phyloP scores from a whole-genome alignment of 257 asterid species.

The Lithospermum erythrorhizon region DNA sequence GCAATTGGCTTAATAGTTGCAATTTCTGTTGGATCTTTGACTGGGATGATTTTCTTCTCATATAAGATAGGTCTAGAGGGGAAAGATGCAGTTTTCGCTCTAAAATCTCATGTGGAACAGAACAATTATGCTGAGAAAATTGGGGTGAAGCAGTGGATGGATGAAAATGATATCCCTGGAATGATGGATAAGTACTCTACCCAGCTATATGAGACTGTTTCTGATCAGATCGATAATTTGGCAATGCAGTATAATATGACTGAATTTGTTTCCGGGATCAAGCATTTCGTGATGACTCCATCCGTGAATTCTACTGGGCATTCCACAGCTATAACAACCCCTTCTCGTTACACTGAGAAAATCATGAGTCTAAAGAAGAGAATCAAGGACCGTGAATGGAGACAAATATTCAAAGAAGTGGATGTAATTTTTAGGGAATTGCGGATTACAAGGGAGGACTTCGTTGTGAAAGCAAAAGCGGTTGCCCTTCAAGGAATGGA shows the following conservation, averaged over 20 bases:
- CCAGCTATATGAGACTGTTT: constrained; percentile 65
- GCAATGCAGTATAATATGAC: constrained; percentile 91
- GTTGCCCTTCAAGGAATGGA: constrained; percentile 75
- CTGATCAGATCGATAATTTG: constrained; percentile 59
- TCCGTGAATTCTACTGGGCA: constrained; percentile 35
- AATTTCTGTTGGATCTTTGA: constrained; percentile 58
- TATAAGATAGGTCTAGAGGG: constrained; percentile 88
- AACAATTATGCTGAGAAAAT: constrained; percentile 83
- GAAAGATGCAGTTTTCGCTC: constrained; percentile 68
- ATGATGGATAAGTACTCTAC: constrained; percentile 73
- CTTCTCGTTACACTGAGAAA: constrained; percentile 67
- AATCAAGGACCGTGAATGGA: constrained; percentile 67
- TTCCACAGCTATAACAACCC: constrained; percentile 42
- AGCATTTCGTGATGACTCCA: constrained; percentile 48
- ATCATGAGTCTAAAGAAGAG: constrained; percentile 49
- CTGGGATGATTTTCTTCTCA: constrained; percentile 68
- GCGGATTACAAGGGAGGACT: constrained; percentile 59
- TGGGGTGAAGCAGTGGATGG: constrained; percentile 90
- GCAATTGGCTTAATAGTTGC: constrained; percentile 82
- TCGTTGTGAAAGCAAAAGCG: constrained; percentile 83
- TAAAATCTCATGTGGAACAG: constrained; percentile 77
- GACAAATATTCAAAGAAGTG: constrained; percentile 54
- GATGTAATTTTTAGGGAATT: constrained; percentile 60
- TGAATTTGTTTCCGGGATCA: constrained; percentile 62
- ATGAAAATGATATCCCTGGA: constrained; percentile 84